These are phyloP conservation scores for Xylaria hypoxylon DNA, from an alignment of 2,329 filamentous ascomycete genomes.

Conservation along the genomic window DNA sequence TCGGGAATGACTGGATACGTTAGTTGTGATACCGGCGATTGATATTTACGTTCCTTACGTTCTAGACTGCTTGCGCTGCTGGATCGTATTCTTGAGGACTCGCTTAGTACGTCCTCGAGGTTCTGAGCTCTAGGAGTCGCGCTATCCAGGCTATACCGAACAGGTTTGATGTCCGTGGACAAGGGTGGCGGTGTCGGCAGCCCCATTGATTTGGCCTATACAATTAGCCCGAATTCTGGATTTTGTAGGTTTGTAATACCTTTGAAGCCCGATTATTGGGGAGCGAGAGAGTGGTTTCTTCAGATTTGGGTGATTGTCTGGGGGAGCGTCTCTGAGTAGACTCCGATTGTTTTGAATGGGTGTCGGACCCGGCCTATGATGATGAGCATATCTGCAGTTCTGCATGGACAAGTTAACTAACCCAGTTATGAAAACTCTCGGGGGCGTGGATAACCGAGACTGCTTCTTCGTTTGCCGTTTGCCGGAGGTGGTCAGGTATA, in stretches of 20 bases:
- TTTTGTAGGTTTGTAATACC: conserved; percentile 46
- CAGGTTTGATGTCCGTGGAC: conserved; percentile 77
- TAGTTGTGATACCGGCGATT: conserved; percentile 38
- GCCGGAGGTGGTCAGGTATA: conserved; percentile 67
- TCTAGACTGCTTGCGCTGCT: conserved; percentile 81
- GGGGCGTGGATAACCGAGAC: conserved; percentile 93
- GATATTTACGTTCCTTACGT: conserved; percentile 63
- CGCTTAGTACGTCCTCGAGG: conserved; percentile 74
- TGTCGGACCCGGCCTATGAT: conserved; percentile 58
- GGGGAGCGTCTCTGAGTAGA: conserved; percentile 54
- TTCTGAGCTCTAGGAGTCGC: conserved; percentile 88
- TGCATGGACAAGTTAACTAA: conserved; percentile 56
- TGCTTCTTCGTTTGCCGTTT: conserved; percentile 77
- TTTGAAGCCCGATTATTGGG: conserved; percentile 53
- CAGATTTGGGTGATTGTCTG: conserved; percentile 50
- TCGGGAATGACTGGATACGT: conserved; percentile 63
- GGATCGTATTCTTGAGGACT: conserved; percentile 68
- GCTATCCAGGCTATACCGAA: conserved; percentile 73
- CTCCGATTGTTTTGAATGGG: conserved; percentile 52
- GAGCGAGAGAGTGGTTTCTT: conserved; percentile 53
- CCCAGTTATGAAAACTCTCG: conserved; percentile 83
- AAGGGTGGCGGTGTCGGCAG: conserved; percentile 76
- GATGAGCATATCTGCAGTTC: conserved; percentile 40
- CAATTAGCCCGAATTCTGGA: conserved; percentile 31
- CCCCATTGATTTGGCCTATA: conserved; percentile 52